A percentile compares a stretch with the other conserved stretches of the same genome.
These are phyloP conservation scores for Boletus sp. DNA, from an alignment of 768 basidiomycete species.

Conservation along the genomic window DNA sequence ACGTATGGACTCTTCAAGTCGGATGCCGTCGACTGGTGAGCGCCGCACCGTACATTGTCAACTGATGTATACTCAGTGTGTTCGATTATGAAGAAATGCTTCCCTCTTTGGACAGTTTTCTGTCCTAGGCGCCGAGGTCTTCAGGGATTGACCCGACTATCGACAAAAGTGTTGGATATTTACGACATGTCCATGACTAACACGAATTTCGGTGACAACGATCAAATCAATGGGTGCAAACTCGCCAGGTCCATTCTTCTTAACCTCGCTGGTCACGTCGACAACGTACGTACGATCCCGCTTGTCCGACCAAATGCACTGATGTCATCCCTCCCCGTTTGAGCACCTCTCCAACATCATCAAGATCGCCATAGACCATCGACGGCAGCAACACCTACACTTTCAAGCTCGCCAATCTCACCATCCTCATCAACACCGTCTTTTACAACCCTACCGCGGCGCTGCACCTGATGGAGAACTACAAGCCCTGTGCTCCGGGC, in stretches of 20 bases:
- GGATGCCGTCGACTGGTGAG: slow-evolving; percentile 82
- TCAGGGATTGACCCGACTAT: slow-evolving; percentile 74
- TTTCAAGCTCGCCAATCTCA: slow-evolving; percentile 74
- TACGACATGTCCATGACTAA: slow-evolving; percentile 72
- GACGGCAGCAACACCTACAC: slow-evolving; percentile 61
- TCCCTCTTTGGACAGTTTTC: slow-evolving; percentile 83
- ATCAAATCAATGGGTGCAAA: slow-evolving; percentile 82
- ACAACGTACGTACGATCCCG: slow-evolving; percentile 57
- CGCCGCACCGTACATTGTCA: not conserved
- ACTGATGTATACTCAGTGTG: not conserved
- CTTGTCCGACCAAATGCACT: not conserved
- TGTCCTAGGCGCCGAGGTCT: slow-evolving; percentile 79
- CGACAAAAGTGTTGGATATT: slow-evolving; percentile 79
- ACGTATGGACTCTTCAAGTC: slow-evolving; percentile 82
- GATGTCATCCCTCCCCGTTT: not conserved
- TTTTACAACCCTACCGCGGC: slow-evolving; percentile 82
- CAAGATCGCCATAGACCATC: slow-evolving; percentile 53
- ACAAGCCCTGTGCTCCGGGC: slow-evolving; percentile 59
- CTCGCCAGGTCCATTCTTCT: slow-evolving; percentile 80
- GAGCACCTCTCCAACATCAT: slow-evolving; percentile 69
- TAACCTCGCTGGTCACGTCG: slow-evolving; percentile 74
- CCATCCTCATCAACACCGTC: slow-evolving; percentile 79
- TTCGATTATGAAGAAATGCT: slow-evolving; percentile 68
- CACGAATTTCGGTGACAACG: slow-evolving; percentile 76
- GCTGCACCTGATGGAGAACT: slow-evolving; percentile 69